Conservation (phyloP, 257 asterid genomes). For the Prunella vulgaris region DNA sequence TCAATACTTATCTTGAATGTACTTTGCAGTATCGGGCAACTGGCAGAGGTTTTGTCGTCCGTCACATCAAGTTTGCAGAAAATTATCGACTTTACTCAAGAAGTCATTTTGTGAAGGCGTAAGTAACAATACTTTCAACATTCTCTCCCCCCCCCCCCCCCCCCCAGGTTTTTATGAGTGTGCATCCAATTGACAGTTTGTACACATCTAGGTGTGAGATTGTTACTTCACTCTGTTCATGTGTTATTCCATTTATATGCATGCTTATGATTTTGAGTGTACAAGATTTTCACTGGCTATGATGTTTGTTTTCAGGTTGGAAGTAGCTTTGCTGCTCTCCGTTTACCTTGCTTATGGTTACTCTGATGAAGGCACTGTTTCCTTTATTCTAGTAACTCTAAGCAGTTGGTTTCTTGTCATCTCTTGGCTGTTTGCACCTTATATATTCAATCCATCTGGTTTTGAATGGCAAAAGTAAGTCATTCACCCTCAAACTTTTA, state of each 20-base stretch:
- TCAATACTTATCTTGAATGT: slow-evolving; percentile 19
- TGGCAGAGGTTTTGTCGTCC: slow-evolving; percentile 97
- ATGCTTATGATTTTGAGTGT: neutral
- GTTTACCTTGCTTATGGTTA: slow-evolving; percentile 89
- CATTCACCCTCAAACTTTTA: slow-evolving; percentile 15
- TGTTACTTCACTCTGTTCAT: neutral
- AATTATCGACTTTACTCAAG: slow-evolving; percentile 92
- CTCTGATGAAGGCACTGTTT: slow-evolving; percentile 56
- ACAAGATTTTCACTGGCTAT: neutral
- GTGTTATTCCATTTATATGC: neutral
- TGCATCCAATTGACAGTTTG: neutral
- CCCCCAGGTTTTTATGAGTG: neutral
- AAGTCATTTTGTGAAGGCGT: slow-evolving; percentile 99
- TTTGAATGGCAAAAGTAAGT: slow-evolving; percentile 99
- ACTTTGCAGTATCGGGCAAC: slow-evolving; percentile 85
- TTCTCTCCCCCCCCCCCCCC: neutral
- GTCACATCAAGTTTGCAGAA: slow-evolving; percentile 93
- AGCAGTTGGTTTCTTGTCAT: slow-evolving; percentile 98
- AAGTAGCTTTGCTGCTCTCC: slow-evolving; percentile 85
- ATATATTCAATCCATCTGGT: slow-evolving; percentile 96
- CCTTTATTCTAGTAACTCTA: slow-evolving; percentile 65
- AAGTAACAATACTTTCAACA: slow-evolving; percentile 20
- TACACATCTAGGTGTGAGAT: neutral
- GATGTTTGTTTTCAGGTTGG: slow-evolving; percentile 58
- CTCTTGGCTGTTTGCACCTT: slow-evolving; percentile 98